phyloP scores from a whole-genome alignment of 768 basidiomycete species.

The Melanogaster broomeanus region DNA sequence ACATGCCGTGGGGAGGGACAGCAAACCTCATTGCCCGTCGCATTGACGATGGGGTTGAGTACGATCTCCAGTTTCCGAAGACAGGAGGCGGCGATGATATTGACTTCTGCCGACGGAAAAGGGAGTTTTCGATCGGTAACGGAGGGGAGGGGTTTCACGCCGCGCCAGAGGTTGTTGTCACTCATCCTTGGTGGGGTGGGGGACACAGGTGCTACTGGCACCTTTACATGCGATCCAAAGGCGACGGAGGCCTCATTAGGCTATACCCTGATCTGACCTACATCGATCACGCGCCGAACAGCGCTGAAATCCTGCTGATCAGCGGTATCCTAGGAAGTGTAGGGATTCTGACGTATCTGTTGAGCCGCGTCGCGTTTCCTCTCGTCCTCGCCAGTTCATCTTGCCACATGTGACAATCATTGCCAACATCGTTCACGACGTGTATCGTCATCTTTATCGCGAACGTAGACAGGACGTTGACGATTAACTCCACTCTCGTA shows the following conservation, averaged over 20 bases:
- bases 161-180: slow-evolving; percentile 50
- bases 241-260: slow-evolving; percentile 53
- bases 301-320: slow-evolving; percentile 45
- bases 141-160: slow-evolving; percentile 45
- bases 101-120: slow-evolving; percentile 54
- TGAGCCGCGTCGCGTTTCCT: slow-evolving; percentile 10
- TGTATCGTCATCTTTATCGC: slow-evolving; percentile 47
- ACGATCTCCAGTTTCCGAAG: slow-evolving; percentile 52
- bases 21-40: slow-evolving; percentile 57
- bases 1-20: slow-evolving; percentile 65
- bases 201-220: slow-evolving; percentile 49
- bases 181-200: slow-evolving; percentile 59
- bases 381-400: slow-evolving; percentile 19
- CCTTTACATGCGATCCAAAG: slow-evolving; percentile 61
- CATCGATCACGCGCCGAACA: slow-evolving; percentile 47
- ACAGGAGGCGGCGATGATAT: slow-evolving; percentile 69
- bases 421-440: slow-evolving; percentile 49
- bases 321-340: slow-evolving; percentile 12
- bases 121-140: slow-evolving; percentile 35
- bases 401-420: slow-evolving; percentile 32
- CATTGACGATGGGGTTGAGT: slow-evolving; percentile 45
- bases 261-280: slow-evolving; percentile 50
- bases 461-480: slow-evolving; percentile 37
- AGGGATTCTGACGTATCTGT: slow-evolving; percentile 18
- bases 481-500: slow-evolving; percentile 36